phyloP scores from a whole-genome alignment of 1,284 basidiomycete genomes.

The Salmacisia buchloeana region DNA sequence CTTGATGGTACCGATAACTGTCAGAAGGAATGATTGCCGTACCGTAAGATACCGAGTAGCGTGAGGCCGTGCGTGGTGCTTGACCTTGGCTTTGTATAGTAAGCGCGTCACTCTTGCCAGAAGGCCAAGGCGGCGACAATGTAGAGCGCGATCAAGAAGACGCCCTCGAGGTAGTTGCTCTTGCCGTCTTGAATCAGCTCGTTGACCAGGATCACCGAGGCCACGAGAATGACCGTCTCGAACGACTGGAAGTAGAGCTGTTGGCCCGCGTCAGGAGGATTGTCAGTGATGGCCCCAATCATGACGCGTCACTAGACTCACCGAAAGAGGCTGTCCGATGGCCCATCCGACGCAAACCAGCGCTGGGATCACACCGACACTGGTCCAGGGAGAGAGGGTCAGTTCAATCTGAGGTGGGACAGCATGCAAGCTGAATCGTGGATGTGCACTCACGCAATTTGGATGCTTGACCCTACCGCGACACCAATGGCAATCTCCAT shows the following conservation, averaged over 20 bases:
- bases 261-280: neutral
- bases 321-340: conserved; percentile 50
- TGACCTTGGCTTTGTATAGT: too few species aligned
- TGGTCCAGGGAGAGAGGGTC: neutral
- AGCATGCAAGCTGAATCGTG: too few species aligned
- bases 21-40: too few species aligned
- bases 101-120: too few species aligned
- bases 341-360: conserved; percentile 50
- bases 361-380: conserved; percentile 47
- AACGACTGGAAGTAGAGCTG: conserved; percentile 26
- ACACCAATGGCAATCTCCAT: conserved; percentile 63
- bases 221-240: conserved; percentile 45
- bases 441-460: conserved; percentile 60
- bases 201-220: conserved; percentile 49
- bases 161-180: conserved; percentile 42
- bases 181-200: conserved; percentile 50
- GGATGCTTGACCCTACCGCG: conserved; percentile 71
- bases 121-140: conserved; percentile 41
- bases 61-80: too few species aligned
- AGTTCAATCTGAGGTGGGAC: neutral
- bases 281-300: neutral
- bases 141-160: conserved; percentile 51
- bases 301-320: conserved; percentile 27
- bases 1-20: too few species aligned
- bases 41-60: too few species aligned